These are phyloP conservation scores for Przewalskia tangutica DNA, from an alignment of 257 asterid species.

Conservation along the genomic window DNA sequence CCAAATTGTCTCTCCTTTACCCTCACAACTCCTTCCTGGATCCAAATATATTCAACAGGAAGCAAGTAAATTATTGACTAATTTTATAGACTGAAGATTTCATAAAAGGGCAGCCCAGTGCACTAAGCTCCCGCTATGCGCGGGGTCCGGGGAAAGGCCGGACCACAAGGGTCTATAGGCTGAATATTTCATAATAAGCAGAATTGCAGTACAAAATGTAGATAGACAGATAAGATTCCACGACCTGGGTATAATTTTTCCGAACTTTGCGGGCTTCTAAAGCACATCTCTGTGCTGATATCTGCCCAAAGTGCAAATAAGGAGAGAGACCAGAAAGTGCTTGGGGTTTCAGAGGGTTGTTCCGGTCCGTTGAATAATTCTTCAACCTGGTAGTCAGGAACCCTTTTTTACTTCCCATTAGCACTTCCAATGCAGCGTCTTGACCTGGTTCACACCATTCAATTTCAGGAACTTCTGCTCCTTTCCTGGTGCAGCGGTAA, in stretches of 20 bases:
- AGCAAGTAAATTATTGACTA: background rate
- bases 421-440: slow-evolving; percentile 56
- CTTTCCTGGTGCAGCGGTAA: slow-evolving; percentile 48
- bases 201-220: background rate
- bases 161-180: no score
- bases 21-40: background rate
- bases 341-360: slow-evolving; percentile 78
- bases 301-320: slow-evolving; percentile 91
- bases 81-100: background rate
- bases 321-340: slow-evolving; percentile 94
- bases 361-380: slow-evolving; percentile 64
- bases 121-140: background rate
- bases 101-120: background rate
- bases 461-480: slow-evolving; percentile 94
- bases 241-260: slow-evolving; percentile 59
- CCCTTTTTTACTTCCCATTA: slow-evolving; percentile 58
- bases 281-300: slow-evolving; percentile 90
- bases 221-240: background rate
- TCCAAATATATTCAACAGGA: background rate
- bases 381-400: slow-evolving; percentile 61
- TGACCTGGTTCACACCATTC: slow-evolving; percentile 97
- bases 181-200: background rate
- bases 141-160: no score
- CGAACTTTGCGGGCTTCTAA: slow-evolving; percentile 68
- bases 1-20: background rate